Conservation (phyloP, 2,329 filamentous ascomycete species). For the Penicillium brasilianum region DNA sequence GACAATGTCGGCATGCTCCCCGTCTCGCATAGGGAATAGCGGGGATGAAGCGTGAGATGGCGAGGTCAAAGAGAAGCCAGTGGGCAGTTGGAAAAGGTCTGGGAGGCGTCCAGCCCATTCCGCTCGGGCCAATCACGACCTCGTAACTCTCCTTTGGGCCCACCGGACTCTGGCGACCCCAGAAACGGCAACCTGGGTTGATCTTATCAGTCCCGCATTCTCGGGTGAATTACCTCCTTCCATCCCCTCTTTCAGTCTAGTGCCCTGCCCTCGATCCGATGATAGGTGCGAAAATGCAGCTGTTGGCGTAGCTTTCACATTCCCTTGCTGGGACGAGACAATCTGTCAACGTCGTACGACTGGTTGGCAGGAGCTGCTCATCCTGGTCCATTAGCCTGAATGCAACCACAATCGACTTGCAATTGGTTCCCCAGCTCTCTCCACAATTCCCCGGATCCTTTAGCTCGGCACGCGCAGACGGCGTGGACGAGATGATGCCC, state of each 20-base stretch:
- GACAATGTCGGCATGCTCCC: slow-evolving; percentile 2
- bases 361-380: background rate
- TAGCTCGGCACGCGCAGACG: slow-evolving; percentile 11
- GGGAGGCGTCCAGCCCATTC: too few species aligned
- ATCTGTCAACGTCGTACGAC: background rate
- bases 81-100: too few species aligned
- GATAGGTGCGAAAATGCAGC: slow-evolving; percentile 27
- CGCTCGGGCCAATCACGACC: background rate
- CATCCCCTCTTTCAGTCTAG: background rate
- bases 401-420: background rate
- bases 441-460: slow-evolving; percentile 16
- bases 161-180: slow-evolving; percentile 7
- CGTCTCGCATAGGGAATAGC: slow-evolving; percentile 27
- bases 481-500: background rate
- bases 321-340: slow-evolving; percentile 17
- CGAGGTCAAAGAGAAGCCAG: slow-evolving; percentile 1
- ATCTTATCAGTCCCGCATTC: slow-evolving; percentile 2
- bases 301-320: slow-evolving; percentile 5
- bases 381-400: slow-evolving; percentile 21
- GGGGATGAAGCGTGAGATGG: background rate
- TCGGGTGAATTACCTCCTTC: slow-evolving; percentile 8
- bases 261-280: background rate
- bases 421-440: slow-evolving; percentile 9
- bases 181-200: slow-evolving; percentile 8
- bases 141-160: background rate